Conservation (phyloP, 257 asterid species). For the Leonotis leonurus region DNA sequence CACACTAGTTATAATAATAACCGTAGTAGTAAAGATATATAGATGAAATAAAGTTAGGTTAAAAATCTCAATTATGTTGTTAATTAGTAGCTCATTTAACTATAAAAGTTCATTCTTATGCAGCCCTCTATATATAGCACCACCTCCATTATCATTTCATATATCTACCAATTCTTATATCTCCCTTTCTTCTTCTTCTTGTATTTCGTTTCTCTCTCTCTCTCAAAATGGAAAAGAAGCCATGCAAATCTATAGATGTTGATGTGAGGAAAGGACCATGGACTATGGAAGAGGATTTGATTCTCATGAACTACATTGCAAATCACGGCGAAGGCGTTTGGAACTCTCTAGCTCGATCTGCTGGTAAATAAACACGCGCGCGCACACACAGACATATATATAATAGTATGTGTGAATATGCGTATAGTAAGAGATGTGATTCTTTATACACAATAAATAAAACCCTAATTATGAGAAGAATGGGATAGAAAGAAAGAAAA, state of each 20-base stretch:
- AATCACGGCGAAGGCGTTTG: constrained; percentile 99
- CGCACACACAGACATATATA: background rate
- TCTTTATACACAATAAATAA: background rate
- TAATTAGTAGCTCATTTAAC: constrained; percentile 30
- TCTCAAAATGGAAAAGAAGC: constrained; percentile 51
- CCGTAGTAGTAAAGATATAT: no score
- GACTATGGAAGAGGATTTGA: constrained; percentile 98
- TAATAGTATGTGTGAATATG: background rate
- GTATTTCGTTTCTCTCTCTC: background rate
- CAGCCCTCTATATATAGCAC: constrained; percentile 62
- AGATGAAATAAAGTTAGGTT: constrained; percentile 54
- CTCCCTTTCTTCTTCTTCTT: background rate
- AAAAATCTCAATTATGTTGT: constrained; percentile 25
- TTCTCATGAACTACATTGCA: constrained; percentile 87
- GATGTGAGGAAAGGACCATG: constrained; percentile 99
- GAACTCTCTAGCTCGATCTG: constrained; percentile 89
- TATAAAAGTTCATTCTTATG: constrained; percentile 10
- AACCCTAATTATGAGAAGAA: constrained; percentile 3
- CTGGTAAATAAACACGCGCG: constrained; percentile 38
- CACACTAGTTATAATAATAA: no score
- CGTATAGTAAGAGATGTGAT: background rate
- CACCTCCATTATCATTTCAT: constrained; percentile 39
- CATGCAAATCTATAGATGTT: constrained; percentile 67
- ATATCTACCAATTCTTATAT: constrained; percentile 11
- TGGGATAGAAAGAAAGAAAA: background rate